These are phyloP conservation scores for Articulospora tetracladia DNA, from an alignment of 495 filamentous ascomycete genomes.

Conservation along the genomic window DNA sequence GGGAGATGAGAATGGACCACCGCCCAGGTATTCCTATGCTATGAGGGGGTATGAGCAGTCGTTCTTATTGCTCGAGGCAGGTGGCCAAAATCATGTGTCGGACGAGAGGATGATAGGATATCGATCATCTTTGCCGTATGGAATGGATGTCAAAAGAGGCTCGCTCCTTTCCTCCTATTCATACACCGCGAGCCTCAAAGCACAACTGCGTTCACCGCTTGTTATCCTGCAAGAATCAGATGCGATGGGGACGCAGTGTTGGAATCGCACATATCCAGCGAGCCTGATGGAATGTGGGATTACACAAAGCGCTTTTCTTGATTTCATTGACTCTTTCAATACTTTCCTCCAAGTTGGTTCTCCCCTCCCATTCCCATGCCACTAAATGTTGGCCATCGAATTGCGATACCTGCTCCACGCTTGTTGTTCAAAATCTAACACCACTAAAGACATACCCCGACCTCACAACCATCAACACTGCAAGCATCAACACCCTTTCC, in stretches of 20 bases:
- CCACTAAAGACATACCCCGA: not conserved
- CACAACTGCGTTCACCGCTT: slow-evolving; percentile 5
- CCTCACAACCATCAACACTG: slow-evolving; percentile 11
- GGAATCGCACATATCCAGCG: slow-evolving; percentile 39
- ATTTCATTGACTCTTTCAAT: slow-evolving; percentile 36
- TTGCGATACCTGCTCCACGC: not conserved
- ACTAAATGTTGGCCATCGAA: not conserved
- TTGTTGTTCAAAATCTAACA: not conserved
- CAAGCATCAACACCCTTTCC: not conserved
- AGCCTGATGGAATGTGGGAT: slow-evolving; percentile 35
- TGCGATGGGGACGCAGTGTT: slow-evolving; percentile 29
- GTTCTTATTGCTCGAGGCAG: not conserved
- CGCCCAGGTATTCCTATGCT: not conserved
- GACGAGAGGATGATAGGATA: not conserved
- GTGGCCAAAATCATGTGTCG: not conserved
- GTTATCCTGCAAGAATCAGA: slow-evolving; percentile 30
- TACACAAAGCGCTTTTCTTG: slow-evolving; percentile 33
- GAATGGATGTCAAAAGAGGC: not conserved
- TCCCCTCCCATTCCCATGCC: not conserved
- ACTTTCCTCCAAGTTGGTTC: slow-evolving; percentile 25
- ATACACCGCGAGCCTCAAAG: not conserved
- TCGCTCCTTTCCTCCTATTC: not conserved
- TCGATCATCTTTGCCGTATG: not conserved
- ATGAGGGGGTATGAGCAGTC: not conserved
- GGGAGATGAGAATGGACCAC: not conserved